These are phyloP conservation scores for Blumeriella jaapii DNA, from an alignment of 2,329 filamentous ascomycete species.

Conservation along the genomic window DNA sequence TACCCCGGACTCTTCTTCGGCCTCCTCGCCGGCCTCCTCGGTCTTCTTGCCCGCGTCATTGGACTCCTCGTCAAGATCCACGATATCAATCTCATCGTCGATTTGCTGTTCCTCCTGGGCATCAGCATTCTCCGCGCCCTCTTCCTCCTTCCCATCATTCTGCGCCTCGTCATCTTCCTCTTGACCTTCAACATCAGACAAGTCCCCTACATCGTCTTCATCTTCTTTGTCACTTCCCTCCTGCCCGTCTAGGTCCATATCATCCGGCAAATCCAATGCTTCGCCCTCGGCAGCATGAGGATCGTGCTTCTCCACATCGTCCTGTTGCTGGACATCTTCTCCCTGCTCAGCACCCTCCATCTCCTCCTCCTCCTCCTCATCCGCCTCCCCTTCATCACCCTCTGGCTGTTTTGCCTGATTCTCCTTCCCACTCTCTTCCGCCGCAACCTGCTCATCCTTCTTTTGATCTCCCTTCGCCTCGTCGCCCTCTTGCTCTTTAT, in stretches of 20 bases:
- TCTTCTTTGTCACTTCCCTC: slow-evolving; percentile 33
- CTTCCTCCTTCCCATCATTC: slow-evolving; percentile 35
- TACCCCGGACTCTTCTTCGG: slow-evolving; percentile 37
- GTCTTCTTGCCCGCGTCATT: slow-evolving; percentile 31
- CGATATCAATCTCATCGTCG: slow-evolving; percentile 26
- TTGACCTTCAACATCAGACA: slow-evolving; percentile 37
- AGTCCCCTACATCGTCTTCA: slow-evolving; percentile 38
- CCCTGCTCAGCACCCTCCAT: slow-evolving; percentile 48
- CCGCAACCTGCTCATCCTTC: slow-evolving; percentile 38
- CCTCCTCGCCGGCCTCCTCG: slow-evolving; percentile 39
- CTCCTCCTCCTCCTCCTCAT: slow-evolving; percentile 38
- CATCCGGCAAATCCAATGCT: slow-evolving; percentile 57
- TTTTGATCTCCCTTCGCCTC: slow-evolving; percentile 58
- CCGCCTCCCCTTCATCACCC: slow-evolving; percentile 35
- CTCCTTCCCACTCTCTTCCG: slow-evolving; percentile 47
- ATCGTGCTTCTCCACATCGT: slow-evolving; percentile 53
- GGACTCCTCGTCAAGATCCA: slow-evolving; percentile 25
- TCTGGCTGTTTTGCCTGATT: slow-evolving; percentile 38
- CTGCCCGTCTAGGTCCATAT: slow-evolving; percentile 57
- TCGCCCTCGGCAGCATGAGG: slow-evolving; percentile 56
- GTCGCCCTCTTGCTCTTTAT: slow-evolving; percentile 71
- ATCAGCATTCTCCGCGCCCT: slow-evolving; percentile 29
- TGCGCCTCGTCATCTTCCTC: slow-evolving; percentile 28
- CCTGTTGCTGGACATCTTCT: slow-evolving; percentile 40
- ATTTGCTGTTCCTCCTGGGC: slow-evolving; percentile 31